Conservation (phyloP, 495 filamentous ascomycete species). For the Tuber calosporum region DNA sequence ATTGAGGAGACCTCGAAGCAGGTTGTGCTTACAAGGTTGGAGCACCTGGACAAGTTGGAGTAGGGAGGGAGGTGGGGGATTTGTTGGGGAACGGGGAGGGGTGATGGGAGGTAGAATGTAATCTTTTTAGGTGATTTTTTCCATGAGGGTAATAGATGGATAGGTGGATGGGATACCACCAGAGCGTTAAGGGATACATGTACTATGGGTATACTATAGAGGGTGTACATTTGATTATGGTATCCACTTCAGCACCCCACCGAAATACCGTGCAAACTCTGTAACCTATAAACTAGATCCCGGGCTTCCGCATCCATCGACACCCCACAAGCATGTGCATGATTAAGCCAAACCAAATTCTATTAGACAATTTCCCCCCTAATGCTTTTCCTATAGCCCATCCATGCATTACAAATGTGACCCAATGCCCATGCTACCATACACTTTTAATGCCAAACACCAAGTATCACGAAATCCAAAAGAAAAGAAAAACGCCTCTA, state of each 20-base stretch:
- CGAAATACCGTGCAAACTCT: neutral
- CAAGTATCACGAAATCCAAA: neutral
- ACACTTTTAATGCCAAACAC: neutral
- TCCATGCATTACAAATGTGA: neutral
- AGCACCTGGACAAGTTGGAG: conserved; percentile 94
- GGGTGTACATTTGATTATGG: neutral
- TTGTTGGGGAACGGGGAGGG: neutral
- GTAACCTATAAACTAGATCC: neutral
- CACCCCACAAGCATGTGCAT: neutral
- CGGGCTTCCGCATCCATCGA: neutral
- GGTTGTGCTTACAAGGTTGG: conserved; percentile 86
- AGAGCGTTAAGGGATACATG: neutral
- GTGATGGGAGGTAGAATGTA: neutral
- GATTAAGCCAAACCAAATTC: neutral
- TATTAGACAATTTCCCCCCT: neutral
- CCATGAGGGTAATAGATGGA: neutral
- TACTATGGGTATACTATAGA: neutral
- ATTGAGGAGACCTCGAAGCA: conserved; percentile 98
- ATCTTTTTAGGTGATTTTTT: neutral
- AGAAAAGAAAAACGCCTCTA: neutral
- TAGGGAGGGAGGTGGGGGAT: conserved; percentile 43
- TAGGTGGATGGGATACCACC: neutral
- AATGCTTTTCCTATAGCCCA: neutral
- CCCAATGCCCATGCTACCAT: neutral
- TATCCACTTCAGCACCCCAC: neutral